A percentile compares a stretch with the other conserved stretches of the same genome.
Conservation (phyloP, 345 rosid species). For the Capsella bursapastoris region DNA sequence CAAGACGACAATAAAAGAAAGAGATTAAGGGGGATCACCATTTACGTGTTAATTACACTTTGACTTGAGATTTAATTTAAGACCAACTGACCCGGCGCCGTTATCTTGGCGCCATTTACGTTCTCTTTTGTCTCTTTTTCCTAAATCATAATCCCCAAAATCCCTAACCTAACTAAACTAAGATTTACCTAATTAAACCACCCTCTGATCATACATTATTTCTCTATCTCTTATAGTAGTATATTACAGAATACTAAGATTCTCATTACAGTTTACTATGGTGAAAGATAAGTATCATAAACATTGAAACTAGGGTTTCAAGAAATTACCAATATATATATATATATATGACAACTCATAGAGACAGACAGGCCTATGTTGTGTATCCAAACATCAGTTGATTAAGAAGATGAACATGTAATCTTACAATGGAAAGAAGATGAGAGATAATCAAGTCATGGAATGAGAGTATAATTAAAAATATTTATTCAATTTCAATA, state of each 20-base stretch:
- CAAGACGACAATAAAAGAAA: background rate
- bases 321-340: too few species aligned
- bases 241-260: background rate
- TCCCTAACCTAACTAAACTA: conserved; percentile 40
- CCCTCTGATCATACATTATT: conserved; percentile 21
- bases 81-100: conserved; percentile 32
- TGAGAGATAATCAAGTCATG: background rate
- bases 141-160: conserved; percentile 36
- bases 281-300: background rate
- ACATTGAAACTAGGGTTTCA: background rate
- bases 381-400: background rate
- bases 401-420: background rate
- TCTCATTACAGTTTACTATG: background rate
- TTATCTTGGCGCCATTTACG: conserved; percentile 46
- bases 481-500: background rate
- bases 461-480: background rate
- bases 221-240: background rate
- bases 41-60: conserved; percentile 25
- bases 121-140: conserved; percentile 28
- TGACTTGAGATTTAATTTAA: background rate
- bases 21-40: conserved; percentile 4
- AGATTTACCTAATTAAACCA: conserved; percentile 27
- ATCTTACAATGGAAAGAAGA: conserved; percentile 3
- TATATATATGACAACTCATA: background rate
- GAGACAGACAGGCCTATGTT: conserved; percentile 13